phyloP scores from a whole-genome alignment of 2,329 filamentous ascomycete genomes.

The Fusarium sp. region DNA sequence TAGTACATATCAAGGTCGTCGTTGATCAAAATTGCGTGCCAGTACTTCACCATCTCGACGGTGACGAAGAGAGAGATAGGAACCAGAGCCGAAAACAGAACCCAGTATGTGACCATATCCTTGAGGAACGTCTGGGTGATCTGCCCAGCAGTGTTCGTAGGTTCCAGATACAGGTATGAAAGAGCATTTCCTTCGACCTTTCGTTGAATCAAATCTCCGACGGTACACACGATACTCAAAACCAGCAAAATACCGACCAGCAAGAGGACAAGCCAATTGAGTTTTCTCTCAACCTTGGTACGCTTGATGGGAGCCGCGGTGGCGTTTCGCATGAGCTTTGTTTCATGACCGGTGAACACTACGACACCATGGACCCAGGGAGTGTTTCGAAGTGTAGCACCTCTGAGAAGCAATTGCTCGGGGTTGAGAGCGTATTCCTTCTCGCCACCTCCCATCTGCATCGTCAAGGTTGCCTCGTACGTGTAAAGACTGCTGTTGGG shows the following conservation, averaged over 20 bases:
- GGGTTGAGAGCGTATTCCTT: slow-evolving; percentile 91
- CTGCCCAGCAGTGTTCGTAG: slow-evolving; percentile 64
- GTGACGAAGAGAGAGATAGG: slow-evolving; percentile 99
- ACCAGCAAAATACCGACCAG: slow-evolving; percentile 85
- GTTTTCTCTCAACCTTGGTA: slow-evolving; percentile 92
- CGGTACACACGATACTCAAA: slow-evolving; percentile 89
- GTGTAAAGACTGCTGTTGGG: slow-evolving; percentile 99
- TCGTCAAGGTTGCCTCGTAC: slow-evolving; percentile 94
- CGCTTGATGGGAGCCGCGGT: slow-evolving; percentile 98
- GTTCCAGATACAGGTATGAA: slow-evolving; percentile 76
- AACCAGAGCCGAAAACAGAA: slow-evolving; percentile 94
- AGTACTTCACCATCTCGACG: slow-evolving; percentile 97
- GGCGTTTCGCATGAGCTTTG: slow-evolving; percentile 98
- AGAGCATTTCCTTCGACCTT: slow-evolving; percentile 72
- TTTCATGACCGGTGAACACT: slow-evolving; percentile 94
- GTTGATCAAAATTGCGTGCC: slow-evolving; percentile 96
- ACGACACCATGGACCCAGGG: slow-evolving; percentile 97
- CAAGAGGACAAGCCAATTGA: slow-evolving; percentile 93
- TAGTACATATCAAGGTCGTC: slow-evolving; percentile 99
- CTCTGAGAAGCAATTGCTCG: slow-evolving; percentile 91
- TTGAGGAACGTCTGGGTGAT: slow-evolving; percentile 86
- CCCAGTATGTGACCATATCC: slow-evolving; percentile 98
- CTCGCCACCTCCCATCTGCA: slow-evolving; percentile 90
- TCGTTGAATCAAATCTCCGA: slow-evolving; percentile 88
- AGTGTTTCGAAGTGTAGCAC: slow-evolving; percentile 93